A percentile compares a stretch with the other conserved stretches of the same genome.
phyloP scores from a whole-genome alignment of 768 basidiomycete genomes.

The Hortiboletus flavorubellus region DNA sequence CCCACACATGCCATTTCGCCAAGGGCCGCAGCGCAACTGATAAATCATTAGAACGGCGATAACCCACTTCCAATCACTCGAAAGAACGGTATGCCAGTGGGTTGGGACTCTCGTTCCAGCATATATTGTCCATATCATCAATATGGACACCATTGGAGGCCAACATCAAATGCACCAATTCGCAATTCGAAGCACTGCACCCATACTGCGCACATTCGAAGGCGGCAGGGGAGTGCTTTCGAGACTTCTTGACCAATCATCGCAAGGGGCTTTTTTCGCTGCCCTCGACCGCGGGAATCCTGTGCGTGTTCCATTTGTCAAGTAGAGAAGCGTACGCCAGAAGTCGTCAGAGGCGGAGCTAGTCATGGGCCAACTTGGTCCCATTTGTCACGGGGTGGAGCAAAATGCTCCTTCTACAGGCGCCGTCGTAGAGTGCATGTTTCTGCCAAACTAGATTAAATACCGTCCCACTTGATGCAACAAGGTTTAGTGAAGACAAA shows the following conservation, averaged over 20 bases:
- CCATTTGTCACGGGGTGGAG: conserved; percentile 22
- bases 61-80: conserved; percentile 1
- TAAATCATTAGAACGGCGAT: conserved; percentile 19
- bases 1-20: conserved; percentile 12
- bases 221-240: conserved; percentile 1
- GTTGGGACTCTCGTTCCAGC: conserved; percentile 7
- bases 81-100: conserved; percentile 23
- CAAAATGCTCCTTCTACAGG: conserved; percentile 3
- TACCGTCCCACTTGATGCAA: neutral
- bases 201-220: conserved; percentile 13
- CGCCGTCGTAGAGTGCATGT: neutral
- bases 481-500: neutral
- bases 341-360: conserved; percentile 13
- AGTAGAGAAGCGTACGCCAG: conserved; percentile 18
- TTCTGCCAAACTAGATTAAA: conserved; percentile 3
- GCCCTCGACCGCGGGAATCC: conserved; percentile 31
- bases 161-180: conserved; percentile 25
- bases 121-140: conserved; percentile 11
- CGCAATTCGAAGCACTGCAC: conserved; percentile 30
- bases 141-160: conserved; percentile 10
- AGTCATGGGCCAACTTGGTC: conserved; percentile 6
- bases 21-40: conserved; percentile 25
- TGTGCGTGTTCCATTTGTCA: conserved; percentile 29
- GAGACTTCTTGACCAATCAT: conserved; percentile 24
- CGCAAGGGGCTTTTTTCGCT: neutral